A percentile compares a stretch with the other conserved stretches of the same genome.
These are phyloP conservation scores for Sarocladiaceae sp. DNA, from an alignment of 2,329 filamentous ascomycete species.

Conservation along the genomic window DNA sequence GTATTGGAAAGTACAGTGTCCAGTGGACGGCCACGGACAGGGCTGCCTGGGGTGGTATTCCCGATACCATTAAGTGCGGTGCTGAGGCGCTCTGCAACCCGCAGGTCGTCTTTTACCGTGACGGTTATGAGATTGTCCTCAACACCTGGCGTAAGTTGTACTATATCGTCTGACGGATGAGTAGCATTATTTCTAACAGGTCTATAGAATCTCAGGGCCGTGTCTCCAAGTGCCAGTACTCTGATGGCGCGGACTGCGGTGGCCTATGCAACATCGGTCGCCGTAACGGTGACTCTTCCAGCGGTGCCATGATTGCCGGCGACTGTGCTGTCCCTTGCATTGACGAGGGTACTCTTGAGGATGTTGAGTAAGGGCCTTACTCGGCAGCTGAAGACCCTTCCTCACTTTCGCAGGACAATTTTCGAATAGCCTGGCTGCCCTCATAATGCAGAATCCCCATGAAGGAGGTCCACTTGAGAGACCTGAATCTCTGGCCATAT, in stretches of 20 bases:
- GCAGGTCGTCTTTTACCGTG: slow-evolving; percentile 1
- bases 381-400: background rate
- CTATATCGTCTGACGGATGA: background rate
- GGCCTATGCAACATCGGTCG: background rate
- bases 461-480: too few species aligned
- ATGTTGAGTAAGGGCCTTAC: background rate
- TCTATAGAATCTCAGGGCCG: background rate
- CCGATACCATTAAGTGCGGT: background rate
- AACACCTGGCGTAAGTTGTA: slow-evolving; percentile 5
- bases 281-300: background rate
- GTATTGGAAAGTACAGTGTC: background rate
- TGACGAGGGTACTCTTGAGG: background rate
- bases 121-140: slow-evolving; percentile 5
- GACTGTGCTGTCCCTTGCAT: background rate
- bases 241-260: background rate
- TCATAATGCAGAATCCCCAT: too few species aligned
- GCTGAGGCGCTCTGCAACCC: background rate
- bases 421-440: background rate
- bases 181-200: background rate
- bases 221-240: background rate
- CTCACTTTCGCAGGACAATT: background rate
- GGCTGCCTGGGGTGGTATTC: background rate
- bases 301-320: background rate
- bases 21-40: background rate
- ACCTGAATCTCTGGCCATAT: too few species aligned